A percentile compares a stretch with the other conserved stretches of the same genome.
phyloP scores from a whole-genome alignment of 345 rosid genomes.

The Eucalyptus cladocalyx region DNA sequence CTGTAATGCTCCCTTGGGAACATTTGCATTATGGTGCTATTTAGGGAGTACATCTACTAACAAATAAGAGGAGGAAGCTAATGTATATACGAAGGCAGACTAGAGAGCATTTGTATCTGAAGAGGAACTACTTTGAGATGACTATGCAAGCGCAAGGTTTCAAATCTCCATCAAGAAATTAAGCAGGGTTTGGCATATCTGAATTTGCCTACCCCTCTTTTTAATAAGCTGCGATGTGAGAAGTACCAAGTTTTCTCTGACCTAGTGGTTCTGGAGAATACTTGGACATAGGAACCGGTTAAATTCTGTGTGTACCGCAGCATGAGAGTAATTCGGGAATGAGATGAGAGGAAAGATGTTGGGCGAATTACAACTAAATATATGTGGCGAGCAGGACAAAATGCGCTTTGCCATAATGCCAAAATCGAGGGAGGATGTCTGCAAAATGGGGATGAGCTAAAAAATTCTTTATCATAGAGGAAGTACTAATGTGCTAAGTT shows the following conservation, averaged over 20 bases:
- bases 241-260: background rate
- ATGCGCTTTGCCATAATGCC: background rate
- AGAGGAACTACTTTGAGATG: background rate
- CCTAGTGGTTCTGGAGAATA: background rate
- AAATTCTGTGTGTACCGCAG: background rate
- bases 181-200: background rate
- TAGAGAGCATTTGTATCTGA: background rate
- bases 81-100: background rate
- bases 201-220: background rate
- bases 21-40: constrained; percentile 54
- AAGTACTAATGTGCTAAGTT: background rate
- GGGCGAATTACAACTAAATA: background rate
- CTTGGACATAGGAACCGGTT: background rate
- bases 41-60: constrained; percentile 7
- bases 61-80: background rate
- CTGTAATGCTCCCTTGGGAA: constrained; percentile 45
- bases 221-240: background rate
- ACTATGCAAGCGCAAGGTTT: background rate
- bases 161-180: background rate
- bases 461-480: background rate
- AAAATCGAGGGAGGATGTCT: background rate
- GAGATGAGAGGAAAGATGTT: background rate
- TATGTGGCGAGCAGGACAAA: background rate
- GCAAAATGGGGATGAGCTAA: background rate
- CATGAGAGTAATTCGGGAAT: background rate